phyloP scores from a whole-genome alignment of 1,139 yeast genomes.

The Yamadazyma friedrichii region DNA sequence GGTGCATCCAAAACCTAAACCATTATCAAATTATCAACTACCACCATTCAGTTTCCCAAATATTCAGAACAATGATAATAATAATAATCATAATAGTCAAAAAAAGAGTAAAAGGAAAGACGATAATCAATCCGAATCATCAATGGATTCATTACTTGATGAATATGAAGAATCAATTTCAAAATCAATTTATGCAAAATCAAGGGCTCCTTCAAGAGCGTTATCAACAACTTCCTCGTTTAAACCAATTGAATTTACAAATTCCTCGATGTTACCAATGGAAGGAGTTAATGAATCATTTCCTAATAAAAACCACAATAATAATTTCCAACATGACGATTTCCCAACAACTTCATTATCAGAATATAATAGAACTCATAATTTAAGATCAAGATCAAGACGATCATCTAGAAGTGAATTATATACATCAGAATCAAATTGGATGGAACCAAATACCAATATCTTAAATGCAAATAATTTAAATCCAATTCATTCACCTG shows the following conservation, averaged over 20 bases:
- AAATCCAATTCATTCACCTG: slow-evolving; percentile 1
- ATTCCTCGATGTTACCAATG: no score
- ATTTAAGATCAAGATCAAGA: slow-evolving; percentile 24
- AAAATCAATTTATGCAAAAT: slow-evolving; percentile 24
- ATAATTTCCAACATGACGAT: slow-evolving; percentile 15
- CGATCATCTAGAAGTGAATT: slow-evolving; percentile 44
- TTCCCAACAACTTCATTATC: slow-evolving; percentile 39
- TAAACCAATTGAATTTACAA: neutral
- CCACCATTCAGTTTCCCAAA: neutral
- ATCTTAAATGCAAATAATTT: neutral
- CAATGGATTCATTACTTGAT: slow-evolving; percentile 53
- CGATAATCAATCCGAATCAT: slow-evolving; percentile 30
- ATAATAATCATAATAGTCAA: neutral
- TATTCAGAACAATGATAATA: neutral
- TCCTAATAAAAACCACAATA: no score
- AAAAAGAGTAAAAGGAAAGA: neutral
- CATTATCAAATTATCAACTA: neutral
- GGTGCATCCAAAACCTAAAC: slow-evolving; percentile 21
- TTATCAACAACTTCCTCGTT: slow-evolving; percentile 27
- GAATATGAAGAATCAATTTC: slow-evolving; percentile 48
- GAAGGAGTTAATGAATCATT: no score
- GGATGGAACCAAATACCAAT: slow-evolving; percentile 41
- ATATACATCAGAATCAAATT: slow-evolving; percentile 39
- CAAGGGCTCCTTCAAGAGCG: slow-evolving; percentile 31
- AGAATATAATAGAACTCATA: slow-evolving; percentile 32